Evolutionary conservation across 805 yeast species (phyloP).

Genomic region (Kurtzmaniella cleridarum): DNA sequence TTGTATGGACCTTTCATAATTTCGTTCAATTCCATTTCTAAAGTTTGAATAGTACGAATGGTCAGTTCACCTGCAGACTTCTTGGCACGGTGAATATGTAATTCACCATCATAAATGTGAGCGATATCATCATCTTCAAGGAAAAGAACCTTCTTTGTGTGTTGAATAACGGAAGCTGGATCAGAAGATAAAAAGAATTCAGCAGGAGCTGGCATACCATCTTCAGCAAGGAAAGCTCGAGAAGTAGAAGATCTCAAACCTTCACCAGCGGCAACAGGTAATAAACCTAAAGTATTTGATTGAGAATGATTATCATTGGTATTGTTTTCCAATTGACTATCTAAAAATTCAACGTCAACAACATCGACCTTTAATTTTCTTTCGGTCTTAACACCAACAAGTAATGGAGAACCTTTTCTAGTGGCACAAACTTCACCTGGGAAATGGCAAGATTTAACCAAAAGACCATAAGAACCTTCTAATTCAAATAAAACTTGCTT

Average conservation of each 20-base stretch:
- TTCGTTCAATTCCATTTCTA: constrained; percentile 94
- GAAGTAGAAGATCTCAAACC: constrained; percentile 84
- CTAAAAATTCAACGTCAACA: constrained; percentile 97
- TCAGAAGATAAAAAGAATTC: constrained; percentile 96
- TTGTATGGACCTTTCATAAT: constrained; percentile 96
- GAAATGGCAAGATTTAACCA: constrained; percentile 85
- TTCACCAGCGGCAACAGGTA: constrained; percentile 52
- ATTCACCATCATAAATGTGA: constrained; percentile 95
- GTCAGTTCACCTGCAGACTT: constrained; percentile 80
- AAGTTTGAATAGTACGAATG: constrained; percentile 91
- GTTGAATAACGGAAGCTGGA: constrained; percentile 93
- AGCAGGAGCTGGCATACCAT: constrained; percentile 86
- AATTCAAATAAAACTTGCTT: constrained; percentile 88
- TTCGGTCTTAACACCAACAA: constrained; percentile 96
- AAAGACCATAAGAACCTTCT: constrained; percentile 96
- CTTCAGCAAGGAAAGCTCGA: constrained; percentile 93
- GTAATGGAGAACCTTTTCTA: constrained; percentile 95
- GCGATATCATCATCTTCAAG: constrained; percentile 98
- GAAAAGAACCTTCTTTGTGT: constrained; percentile 93
- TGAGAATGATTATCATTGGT: constrained; percentile 7
- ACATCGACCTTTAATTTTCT: constrained; percentile 94
- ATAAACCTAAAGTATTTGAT: constrained; percentile 27
- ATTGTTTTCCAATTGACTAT: constrained; percentile 28
- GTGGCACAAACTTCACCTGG: constrained; percentile 97
- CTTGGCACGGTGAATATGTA: constrained; percentile 95